Conservation (phyloP, 2,329 filamentous ascomycete genomes). For the Raffaelea deltoideospora region DNA sequence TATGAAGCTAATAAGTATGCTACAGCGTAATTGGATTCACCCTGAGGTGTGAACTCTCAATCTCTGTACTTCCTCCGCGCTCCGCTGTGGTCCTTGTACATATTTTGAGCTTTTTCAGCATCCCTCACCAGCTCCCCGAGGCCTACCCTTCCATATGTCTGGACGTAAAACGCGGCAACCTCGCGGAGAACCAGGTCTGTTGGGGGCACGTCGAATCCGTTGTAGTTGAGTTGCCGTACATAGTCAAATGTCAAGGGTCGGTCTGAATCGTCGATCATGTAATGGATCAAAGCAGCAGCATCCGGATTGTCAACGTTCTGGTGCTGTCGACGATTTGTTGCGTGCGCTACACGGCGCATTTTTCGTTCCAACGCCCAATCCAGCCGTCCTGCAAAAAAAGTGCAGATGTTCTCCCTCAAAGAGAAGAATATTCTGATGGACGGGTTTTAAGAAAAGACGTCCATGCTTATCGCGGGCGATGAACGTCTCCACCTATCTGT, state of each 20-base stretch:
- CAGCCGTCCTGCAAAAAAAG: neutral
- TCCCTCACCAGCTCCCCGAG: neutral
- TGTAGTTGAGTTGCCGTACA: neutral
- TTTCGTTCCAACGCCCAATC: conserved; percentile 1
- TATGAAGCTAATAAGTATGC: too few relatives aligned
- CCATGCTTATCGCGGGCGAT: neutral
- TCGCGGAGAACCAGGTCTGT: neutral
- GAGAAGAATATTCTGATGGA: neutral
- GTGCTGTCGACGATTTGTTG: neutral
- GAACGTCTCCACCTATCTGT: neutral
- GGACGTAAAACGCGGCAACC: neutral
- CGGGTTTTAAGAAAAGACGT: neutral
- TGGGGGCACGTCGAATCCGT: conserved; percentile 1
- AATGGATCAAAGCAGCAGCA: neutral
- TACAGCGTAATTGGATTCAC: too few relatives aligned
- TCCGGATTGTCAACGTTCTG: neutral
- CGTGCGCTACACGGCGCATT: neutral
- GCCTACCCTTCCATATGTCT: neutral
- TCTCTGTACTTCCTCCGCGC: too few relatives aligned
- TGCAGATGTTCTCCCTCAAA: neutral
- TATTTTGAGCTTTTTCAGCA: neutral
- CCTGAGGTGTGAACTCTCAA: too few relatives aligned
- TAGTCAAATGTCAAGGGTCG: neutral
- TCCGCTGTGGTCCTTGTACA: neutral
- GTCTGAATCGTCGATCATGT: neutral